Percentiles rank a stretch among this genome's conserved stretches.
Evolutionary conservation across 345 rosid species (phyloP).

Genomic region (Cochlearia excelsa): DNA sequence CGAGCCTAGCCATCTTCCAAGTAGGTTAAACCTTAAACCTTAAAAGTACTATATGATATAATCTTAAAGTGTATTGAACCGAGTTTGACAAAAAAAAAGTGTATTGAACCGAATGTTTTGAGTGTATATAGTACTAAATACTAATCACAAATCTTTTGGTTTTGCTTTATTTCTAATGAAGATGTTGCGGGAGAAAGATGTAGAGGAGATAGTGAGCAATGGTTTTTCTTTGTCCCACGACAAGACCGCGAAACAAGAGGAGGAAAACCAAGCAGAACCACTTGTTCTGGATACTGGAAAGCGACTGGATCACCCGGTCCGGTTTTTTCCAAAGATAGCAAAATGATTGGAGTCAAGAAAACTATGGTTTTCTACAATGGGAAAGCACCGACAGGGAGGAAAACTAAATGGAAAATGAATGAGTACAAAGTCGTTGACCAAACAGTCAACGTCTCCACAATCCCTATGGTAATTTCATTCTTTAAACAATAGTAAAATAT

Average conservation of each 20-base stretch:
- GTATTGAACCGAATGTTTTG: too few relatives aligned
- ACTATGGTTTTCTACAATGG: conserved; percentile 93
- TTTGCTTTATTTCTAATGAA: conserved; percentile 34
- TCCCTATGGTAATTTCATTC: conserved; percentile 43
- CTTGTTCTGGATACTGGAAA: conserved; percentile 90
- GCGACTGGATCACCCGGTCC: conserved; percentile 91
- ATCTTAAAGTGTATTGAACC: too few relatives aligned
- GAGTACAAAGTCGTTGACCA: conserved; percentile 81
- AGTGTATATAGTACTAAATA: too few relatives aligned
- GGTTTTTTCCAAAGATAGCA: conserved; percentile 63
- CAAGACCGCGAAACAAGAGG: conserved; percentile 86
- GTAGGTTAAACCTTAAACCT: conserved; percentile 36
- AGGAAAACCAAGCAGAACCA: conserved; percentile 76
- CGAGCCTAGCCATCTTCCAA: conserved; percentile 76
- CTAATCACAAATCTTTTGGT: not conserved
- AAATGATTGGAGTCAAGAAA: conserved; percentile 76
- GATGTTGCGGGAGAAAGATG: conserved; percentile 65
- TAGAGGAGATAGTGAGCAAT: conserved; percentile 70
- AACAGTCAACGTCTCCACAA: conserved; percentile 24
- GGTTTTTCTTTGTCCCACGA: conserved; percentile 89
- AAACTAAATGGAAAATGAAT: conserved; percentile 95
- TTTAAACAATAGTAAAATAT: not conserved
- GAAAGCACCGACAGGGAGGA: conserved; percentile 74
- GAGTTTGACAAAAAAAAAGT: too few relatives aligned
- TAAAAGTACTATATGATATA: not conserved